Evolutionary conservation across 371 early-diverging fungal species (phyloP), one percentile per base, ranked within the genome.

Genomic region (Zychaea mexicana): DNA sequence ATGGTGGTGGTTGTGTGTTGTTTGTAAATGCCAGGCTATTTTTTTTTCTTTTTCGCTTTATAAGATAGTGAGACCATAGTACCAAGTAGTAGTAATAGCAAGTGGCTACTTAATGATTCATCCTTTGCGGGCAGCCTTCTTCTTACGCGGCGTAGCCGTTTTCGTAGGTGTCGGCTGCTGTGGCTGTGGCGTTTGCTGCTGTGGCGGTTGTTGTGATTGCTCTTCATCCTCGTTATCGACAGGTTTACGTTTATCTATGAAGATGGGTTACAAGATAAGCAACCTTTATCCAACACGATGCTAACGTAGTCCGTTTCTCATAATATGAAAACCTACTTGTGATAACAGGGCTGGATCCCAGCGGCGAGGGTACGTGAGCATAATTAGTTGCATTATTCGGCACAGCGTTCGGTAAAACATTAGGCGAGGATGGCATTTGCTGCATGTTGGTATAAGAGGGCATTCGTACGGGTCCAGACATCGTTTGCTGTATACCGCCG

Each of bases 171-270:
- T 49, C 24, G 5, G 26, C 22, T 24, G 42, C 15, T 36, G 36
- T 8, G 8, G 36, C 15, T 10, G 36, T 36, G n/a, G 49, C 9
- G 7, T 49, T 49, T 22, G 26, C 22, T 24, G 42, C 15, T 36
- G 36, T 8, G 8, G 36, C 15, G 15, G 36, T 36, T 36, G 36
- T 36, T 36, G 46, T 13, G 6, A 7, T 46, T 46, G 26, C n/a
- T 49, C 22, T 38, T 27, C 45, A 17, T n/a, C 42, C 27, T 24
- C 45, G n/a, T 58, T 45, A 28, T 58, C 59, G 27, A 42, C 30
- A 19, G 45, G n/a, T 27, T 58, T 58, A 36, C 59, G 59, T 58
- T 58, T 58, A 27, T 58, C 59, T 58, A 42, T 10, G 9, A 42
- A 42, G 4, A 15, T 17, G 5, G 1, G 15, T 7, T 39, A 42